These are phyloP conservation scores for Trichoderma koningii DNA, from an alignment of 2,329 filamentous ascomycete species.

Conservation along the genomic window DNA sequence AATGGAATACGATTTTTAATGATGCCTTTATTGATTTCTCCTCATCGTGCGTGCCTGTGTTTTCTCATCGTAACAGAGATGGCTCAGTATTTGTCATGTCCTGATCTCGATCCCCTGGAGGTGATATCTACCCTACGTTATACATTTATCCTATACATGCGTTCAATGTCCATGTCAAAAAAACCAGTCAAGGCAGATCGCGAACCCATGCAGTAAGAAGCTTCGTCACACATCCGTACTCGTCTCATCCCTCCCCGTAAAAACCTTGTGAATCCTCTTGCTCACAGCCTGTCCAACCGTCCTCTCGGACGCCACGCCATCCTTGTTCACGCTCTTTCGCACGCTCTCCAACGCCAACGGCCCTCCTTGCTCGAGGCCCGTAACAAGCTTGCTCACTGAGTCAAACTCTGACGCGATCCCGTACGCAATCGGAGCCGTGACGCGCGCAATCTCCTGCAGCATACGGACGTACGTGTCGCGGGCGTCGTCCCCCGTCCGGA, in stretches of 20 bases:
- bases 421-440: slow-evolving; percentile 72
- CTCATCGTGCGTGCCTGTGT: not conserved
- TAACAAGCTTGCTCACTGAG: slow-evolving; percentile 59
- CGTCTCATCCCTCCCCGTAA: slow-evolving; percentile 56
- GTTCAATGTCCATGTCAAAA: not conserved
- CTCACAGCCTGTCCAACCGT: slow-evolving; percentile 61
- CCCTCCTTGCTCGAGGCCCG: slow-evolving; percentile 60
- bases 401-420: slow-evolving; percentile 66
- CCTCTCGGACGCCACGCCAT: slow-evolving; percentile 58
- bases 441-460: slow-evolving; percentile 72
- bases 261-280: slow-evolving; percentile 60
- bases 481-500: slow-evolving; percentile 66
- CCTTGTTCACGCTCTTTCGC: slow-evolving; percentile 57
- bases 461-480: slow-evolving; percentile 71
- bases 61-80: not conserved
- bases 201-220: not conserved
- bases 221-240: slow-evolving; percentile 56
- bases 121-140: not conserved
- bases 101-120: not conserved
- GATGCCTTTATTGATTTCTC: not conserved
- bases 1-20: slow-evolving; percentile 12
- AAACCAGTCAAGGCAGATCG: no score
- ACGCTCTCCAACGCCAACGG: slow-evolving; percentile 64
- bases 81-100: not conserved
- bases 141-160: not conserved